Evolutionary conservation across 2,329 filamentous ascomycete species (phyloP).

Genomic region (Fusarium cyanostomum): DNA sequence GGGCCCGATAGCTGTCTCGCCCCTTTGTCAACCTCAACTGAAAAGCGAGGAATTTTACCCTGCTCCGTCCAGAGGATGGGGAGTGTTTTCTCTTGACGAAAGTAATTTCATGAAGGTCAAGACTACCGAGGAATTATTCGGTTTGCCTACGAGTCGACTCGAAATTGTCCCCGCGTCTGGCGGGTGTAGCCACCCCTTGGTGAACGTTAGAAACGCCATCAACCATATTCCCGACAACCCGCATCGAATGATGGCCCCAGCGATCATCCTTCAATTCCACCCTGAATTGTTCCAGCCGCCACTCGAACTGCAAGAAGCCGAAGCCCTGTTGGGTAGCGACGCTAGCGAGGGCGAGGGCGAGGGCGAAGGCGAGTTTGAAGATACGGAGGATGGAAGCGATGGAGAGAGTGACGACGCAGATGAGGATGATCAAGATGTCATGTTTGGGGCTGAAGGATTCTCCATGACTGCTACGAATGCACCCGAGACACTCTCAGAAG

Average conservation of each 20-base stretch:
- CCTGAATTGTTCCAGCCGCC: constrained; percentile 22
- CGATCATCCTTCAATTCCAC: constrained; percentile 17
- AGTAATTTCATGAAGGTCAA: constrained; percentile 54
- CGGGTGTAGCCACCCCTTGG: constrained; percentile 33
- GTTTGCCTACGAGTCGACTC: constrained; percentile 36
- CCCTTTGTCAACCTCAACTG: constrained; percentile 27
- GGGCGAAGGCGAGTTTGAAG: constrained; percentile 30
- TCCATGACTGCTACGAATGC: constrained; percentile 20
- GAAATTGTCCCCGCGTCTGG: constrained; percentile 27
- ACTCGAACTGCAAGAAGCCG: constrained; percentile 15
- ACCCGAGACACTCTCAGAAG: neutral
- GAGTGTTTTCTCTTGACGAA: constrained; percentile 57
- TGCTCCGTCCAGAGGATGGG: constrained; percentile 56
- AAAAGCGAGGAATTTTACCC: constrained; percentile 46
- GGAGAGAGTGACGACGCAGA: constrained; percentile 34
- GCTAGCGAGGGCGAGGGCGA: constrained; percentile 21
- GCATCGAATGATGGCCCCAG: constrained; percentile 23
- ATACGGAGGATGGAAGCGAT: constrained; percentile 31
- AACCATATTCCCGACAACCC: constrained; percentile 46
- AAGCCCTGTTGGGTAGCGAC: constrained; percentile 23
- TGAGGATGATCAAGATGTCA: constrained; percentile 19
- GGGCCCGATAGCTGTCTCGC: constrained; percentile 42
- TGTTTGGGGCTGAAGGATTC: constrained; percentile 8
- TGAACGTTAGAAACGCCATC: constrained; percentile 42
- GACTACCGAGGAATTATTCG: constrained; percentile 48